Conservation (phyloP, 495 filamentous ascomycete species). For the Cladorrhinum samala region DNA sequence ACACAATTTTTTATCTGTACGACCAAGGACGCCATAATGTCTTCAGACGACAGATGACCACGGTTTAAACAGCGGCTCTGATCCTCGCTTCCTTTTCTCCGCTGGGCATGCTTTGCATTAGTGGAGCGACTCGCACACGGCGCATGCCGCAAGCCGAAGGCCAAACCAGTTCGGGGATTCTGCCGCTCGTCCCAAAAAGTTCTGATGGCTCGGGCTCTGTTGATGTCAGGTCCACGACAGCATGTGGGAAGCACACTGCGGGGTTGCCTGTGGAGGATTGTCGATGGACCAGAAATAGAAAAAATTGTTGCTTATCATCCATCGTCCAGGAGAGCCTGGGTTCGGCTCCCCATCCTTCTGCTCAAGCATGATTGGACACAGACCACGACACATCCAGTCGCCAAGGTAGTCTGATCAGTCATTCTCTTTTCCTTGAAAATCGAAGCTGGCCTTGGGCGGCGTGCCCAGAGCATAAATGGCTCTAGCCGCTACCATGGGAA, state of each 20-base stretch:
- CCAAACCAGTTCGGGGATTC: too few species aligned
- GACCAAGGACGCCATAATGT: neutral
- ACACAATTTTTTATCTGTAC: conserved; percentile 3
- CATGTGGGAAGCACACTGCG: neutral
- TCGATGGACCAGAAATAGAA: conserved; percentile 5
- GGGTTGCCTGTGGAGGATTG: conserved; percentile 5
- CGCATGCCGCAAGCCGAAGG: neutral
- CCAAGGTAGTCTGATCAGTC: too few species aligned
- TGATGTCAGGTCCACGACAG: neutral
- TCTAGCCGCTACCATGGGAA: too few species aligned
- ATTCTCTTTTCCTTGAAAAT: too few species aligned
- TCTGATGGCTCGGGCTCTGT: neutral
- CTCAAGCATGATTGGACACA: too few species aligned
- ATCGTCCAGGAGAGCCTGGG: too few species aligned
- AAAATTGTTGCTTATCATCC: too few species aligned
- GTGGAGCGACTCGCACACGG: neutral
- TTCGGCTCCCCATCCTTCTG: too few species aligned
- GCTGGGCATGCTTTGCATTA: too few species aligned
- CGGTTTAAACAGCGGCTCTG: neutral
- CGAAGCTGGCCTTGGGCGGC: too few species aligned
- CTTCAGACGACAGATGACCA: neutral
- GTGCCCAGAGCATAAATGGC: too few species aligned
- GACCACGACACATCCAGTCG: too few species aligned
- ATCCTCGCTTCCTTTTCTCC: neutral
- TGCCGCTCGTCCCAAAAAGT: neutral